A percentile compares a stretch with the other conserved stretches of the same genome.
These are phyloP conservation scores for Mucor circinelloides DNA, from an alignment of 371 early-diverging fungal species.

Conservation along the genomic window DNA sequence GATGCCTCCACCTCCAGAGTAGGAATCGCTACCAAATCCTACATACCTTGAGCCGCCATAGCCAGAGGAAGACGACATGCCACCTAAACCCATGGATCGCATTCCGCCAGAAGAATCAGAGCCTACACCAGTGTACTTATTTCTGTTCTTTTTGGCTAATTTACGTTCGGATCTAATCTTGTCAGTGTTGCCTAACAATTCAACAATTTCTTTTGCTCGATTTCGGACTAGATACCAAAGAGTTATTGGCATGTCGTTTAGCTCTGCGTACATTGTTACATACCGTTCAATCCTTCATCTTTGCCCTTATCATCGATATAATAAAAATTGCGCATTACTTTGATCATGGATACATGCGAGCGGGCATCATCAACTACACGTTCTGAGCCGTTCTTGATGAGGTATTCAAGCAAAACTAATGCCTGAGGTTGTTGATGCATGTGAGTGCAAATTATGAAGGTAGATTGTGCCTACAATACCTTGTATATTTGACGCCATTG, in stretches of 20 bases:
- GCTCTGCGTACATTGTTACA: neutral
- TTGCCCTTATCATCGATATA: slow-evolving; percentile 92
- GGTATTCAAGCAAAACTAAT: slow-evolving; percentile 88
- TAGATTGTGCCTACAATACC: slow-evolving; percentile 14
- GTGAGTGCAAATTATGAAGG: neutral
- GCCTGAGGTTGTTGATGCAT: slow-evolving; percentile 47
- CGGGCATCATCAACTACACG: slow-evolving; percentile 88
- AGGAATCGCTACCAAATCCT: slow-evolving; percentile 57
- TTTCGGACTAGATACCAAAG: slow-evolving; percentile 73
- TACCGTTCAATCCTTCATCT: slow-evolving; percentile 96
- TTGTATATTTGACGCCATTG: slow-evolving; percentile 97
- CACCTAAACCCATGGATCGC: slow-evolving; percentile 2
- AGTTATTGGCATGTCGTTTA: neutral
- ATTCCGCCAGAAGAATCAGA: slow-evolving; percentile 38
- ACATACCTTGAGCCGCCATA: slow-evolving; percentile 35
- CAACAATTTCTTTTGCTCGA: slow-evolving; percentile 90
- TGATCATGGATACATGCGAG: slow-evolving; percentile 82
- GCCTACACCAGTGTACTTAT: slow-evolving; percentile 84
- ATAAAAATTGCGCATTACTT: slow-evolving; percentile 80
- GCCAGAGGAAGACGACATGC: slow-evolving; percentile 27
- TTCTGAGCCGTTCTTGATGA: slow-evolving; percentile 94
- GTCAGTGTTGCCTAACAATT: slow-evolving; percentile 76
- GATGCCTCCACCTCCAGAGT: slow-evolving; percentile 26
- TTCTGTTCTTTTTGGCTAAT: slow-evolving; percentile 84
- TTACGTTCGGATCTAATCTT: slow-evolving; percentile 82